Base-by-base conservation (phyloP, 192 early-diverging fungal genomes). In the Coemansia sp. region DNA sequence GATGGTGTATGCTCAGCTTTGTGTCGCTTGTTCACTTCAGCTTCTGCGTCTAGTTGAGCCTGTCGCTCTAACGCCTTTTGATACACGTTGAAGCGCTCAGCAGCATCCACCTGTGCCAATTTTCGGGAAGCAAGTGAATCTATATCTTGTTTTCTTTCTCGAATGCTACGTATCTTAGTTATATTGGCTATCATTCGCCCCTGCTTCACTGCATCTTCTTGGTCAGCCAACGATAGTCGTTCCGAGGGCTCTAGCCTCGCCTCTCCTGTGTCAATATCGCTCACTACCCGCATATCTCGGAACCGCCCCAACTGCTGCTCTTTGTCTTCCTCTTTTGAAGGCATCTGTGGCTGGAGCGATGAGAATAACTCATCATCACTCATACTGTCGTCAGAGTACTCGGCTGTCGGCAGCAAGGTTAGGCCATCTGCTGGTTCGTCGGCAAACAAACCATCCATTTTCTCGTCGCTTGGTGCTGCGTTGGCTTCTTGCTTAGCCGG, bases 171-270 rank as follows among this genome's bases (percentile, higher is more conserved):
- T 3, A 14, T 8, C 20, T 40, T 53, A 2, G 62, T 20, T 0
- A 55, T 50, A 5, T 57, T 58, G 0, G 70, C 70, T 4, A 62
- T 36, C 28, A 35, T 37, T 1, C 11, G 15, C 4, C 70, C 70
- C 18, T 66, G 83, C 46, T 83, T 30, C 48, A 72, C 46, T 28
- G 80, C 56, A 10, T 87, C 56, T 67, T 69, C 5, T 52, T 66
- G 11, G 53, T 84, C 55, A 47, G 78, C 8, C 5, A 21, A 43
- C 28, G 50, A 28, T 7, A 49, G 38, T 38, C 2, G 0, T 16
- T 6, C 40, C 15, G 40, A 1, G 11, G 13, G 9, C 50, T 51
- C 50, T 16, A 51, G 7, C 7, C 7, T 12, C 28, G 21, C 35
- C 31, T 63, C 45, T 15, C 61, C 68, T 2, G 46, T 64, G 5